These are phyloP conservation scores for Mycena sp. DNA, from an alignment of 1,284 basidiomycete species.

Conservation along the genomic window DNA sequence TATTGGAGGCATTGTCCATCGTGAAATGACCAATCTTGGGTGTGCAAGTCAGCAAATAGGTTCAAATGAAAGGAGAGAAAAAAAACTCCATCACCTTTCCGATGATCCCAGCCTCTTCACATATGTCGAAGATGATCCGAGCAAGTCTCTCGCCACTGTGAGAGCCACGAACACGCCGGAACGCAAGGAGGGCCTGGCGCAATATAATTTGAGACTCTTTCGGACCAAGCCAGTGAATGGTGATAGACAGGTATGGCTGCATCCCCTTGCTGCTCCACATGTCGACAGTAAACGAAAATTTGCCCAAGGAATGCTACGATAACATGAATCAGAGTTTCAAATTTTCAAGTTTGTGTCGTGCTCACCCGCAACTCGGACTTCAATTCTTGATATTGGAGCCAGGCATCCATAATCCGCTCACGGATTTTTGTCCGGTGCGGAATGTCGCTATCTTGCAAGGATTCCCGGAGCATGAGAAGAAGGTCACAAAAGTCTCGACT, in stretches of 20 bases:
- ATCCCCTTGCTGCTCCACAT: slow-evolving; percentile 25
- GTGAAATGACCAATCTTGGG: neutral
- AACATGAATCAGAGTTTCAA: neutral
- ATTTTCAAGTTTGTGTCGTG: neutral
- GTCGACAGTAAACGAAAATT: slow-evolving; percentile 16
- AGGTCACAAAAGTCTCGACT: slow-evolving; percentile 26
- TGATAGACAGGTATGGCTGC: neutral
- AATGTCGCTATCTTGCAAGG: slow-evolving; percentile 22
- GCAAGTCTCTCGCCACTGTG: no score
- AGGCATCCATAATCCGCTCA: slow-evolving; percentile 22
- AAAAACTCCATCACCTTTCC: neutral
- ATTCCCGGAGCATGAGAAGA: slow-evolving; percentile 19
- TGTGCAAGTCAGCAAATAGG: neutral
- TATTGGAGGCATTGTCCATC: no score
- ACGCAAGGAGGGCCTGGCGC: neutral
- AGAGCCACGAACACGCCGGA: no score
- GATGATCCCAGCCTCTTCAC: neutral
- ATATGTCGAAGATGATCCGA: neutral
- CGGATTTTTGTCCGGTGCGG: slow-evolving; percentile 24
- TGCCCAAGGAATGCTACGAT: neutral
- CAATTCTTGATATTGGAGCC: slow-evolving; percentile 6
- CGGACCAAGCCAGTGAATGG: neutral
- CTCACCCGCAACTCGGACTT: slow-evolving; percentile 17
- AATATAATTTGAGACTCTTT: no score
- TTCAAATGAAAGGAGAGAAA: neutral